Conservation (phyloP, 1,284 basidiomycete species). For the Moesziomyces aphidis region DNA sequence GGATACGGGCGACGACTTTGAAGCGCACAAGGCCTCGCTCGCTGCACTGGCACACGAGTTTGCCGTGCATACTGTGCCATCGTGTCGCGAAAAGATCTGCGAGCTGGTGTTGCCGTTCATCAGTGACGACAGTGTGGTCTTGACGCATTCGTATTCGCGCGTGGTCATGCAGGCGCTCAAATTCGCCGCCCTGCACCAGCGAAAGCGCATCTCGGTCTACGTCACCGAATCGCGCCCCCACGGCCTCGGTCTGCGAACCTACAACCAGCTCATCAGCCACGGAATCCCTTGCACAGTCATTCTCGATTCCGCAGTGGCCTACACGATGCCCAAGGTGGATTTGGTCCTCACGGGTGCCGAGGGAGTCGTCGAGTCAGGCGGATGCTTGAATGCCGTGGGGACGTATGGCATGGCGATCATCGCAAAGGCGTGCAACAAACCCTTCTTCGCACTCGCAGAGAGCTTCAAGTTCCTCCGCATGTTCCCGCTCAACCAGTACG, state of each 20-base stretch:
- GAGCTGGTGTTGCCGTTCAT: slow-evolving; percentile 90
- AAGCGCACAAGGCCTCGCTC: slow-evolving; percentile 82
- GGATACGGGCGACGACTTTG: slow-evolving; percentile 81
- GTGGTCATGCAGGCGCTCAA: slow-evolving; percentile 95
- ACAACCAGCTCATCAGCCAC: slow-evolving; percentile 71
- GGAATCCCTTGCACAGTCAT: slow-evolving; percentile 95
- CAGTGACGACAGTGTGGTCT: slow-evolving; percentile 88
- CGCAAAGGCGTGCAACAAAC: slow-evolving; percentile 92
- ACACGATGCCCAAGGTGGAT: slow-evolving; percentile 94
- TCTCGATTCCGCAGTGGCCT: slow-evolving; percentile 94
- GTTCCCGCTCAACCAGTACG: slow-evolving; percentile 95
- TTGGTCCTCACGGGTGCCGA: slow-evolving; percentile 96
- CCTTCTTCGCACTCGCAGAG: slow-evolving; percentile 95
- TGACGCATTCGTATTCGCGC: slow-evolving; percentile 94
- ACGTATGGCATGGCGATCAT: slow-evolving; percentile 97
- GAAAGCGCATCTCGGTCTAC: slow-evolving; percentile 94
- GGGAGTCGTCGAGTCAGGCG: slow-evolving; percentile 90
- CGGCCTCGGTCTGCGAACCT: slow-evolving; percentile 71
- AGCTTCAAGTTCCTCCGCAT: slow-evolving; percentile 96
- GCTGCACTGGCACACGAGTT: slow-evolving; percentile 82
- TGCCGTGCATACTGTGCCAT: slow-evolving; percentile 70
- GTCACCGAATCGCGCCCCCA: slow-evolving; percentile 94
- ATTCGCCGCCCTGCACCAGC: slow-evolving; percentile 76
- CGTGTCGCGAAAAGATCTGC: slow-evolving; percentile 88
- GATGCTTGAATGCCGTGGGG: slow-evolving; percentile 76